phyloP scores from a whole-genome alignment of 1,139 yeast species.

The Blastobotrys petasosporus region DNA sequence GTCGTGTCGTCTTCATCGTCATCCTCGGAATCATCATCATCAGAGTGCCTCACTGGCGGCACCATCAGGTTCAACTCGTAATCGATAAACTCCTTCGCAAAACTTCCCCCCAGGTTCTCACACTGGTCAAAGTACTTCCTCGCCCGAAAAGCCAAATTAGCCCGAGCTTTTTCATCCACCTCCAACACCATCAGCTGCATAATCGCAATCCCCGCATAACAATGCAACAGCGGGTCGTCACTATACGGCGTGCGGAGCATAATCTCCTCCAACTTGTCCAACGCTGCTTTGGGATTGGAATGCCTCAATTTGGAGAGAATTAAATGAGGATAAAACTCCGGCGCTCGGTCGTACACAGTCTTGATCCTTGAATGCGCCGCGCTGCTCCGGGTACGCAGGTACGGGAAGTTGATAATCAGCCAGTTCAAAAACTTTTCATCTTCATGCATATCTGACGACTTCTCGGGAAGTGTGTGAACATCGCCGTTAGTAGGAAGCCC shows the following conservation, averaged over 20 bases:
- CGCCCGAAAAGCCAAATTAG: conserved; percentile 18
- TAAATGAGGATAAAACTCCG: conserved; percentile 19
- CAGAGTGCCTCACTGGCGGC: conserved; percentile 7
- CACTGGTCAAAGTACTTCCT: conserved; percentile 32
- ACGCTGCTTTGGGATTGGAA: conserved; percentile 22
- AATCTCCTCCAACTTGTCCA: conserved; percentile 36
- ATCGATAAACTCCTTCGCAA: conserved; percentile 21
- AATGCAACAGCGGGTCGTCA: conserved; percentile 40
- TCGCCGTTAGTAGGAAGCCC: conserved; percentile 7
- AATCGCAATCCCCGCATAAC: conserved; percentile 24
- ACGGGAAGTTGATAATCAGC: conserved; percentile 25
- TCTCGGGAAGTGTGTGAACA: conserved; percentile 18
- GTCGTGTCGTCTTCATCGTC: conserved; percentile 12
- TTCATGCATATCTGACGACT: conserved; percentile 8
- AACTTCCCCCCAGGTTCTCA: conserved; percentile 27
- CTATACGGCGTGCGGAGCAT: conserved; percentile 43
- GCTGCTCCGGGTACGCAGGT: conserved; percentile 1
- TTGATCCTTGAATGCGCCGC: background rate
- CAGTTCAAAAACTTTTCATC: conserved; percentile 29
- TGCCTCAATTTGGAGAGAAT: conserved; percentile 22
- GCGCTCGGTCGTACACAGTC: conserved; percentile 17
- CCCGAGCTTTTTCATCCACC: conserved; percentile 4
- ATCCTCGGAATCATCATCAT: conserved; percentile 10
- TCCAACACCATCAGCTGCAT: conserved; percentile 22
- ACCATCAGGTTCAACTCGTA: conserved; percentile 14